Percentiles rank a stretch among this genome's conserved stretches.
Evolutionary conservation across 306 rosid species (phyloP).

Genomic region (Vigna trinervia): DNA sequence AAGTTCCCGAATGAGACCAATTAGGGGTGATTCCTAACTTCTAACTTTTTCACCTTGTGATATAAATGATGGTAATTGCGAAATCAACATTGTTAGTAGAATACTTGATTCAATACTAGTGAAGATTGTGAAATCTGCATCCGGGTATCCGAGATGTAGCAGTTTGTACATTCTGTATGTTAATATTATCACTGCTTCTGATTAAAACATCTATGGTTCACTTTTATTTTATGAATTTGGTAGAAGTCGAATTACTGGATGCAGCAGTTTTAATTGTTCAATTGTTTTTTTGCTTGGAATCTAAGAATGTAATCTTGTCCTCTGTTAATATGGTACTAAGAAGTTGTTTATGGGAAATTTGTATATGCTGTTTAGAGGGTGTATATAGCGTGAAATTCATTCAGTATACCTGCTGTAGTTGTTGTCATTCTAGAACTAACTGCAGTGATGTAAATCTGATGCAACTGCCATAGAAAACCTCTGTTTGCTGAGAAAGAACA

Average conservation of each 20-base stretch:
- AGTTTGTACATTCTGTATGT: not conserved
- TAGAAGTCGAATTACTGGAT: not conserved
- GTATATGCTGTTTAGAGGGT: not conserved
- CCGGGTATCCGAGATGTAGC: not conserved
- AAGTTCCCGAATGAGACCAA: not conserved
- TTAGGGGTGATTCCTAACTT: not conserved
- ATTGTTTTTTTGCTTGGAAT: not conserved
- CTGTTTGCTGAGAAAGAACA: no score
- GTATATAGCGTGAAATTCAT: not conserved
- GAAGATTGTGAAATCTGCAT: not conserved
- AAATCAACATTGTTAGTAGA: constrained; percentile 32
- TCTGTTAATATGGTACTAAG: not conserved
- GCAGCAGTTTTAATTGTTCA: constrained; percentile 12
- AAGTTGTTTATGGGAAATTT: not conserved
- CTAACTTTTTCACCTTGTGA: constrained; percentile 17
- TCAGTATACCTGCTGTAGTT: not conserved
- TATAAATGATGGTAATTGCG: constrained; percentile 46
- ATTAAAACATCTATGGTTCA: not conserved
- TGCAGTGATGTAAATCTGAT: no score
- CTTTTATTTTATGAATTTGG: not conserved
- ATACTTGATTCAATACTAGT: constrained; percentile 7
- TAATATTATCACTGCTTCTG: not conserved
- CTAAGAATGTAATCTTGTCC: not conserved
- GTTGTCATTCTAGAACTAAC: constrained; percentile 2
- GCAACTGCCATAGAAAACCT: no score